These are phyloP conservation scores for Monascus ruber DNA, from an alignment of 2,329 filamentous ascomycete species.

Conservation along the genomic window DNA sequence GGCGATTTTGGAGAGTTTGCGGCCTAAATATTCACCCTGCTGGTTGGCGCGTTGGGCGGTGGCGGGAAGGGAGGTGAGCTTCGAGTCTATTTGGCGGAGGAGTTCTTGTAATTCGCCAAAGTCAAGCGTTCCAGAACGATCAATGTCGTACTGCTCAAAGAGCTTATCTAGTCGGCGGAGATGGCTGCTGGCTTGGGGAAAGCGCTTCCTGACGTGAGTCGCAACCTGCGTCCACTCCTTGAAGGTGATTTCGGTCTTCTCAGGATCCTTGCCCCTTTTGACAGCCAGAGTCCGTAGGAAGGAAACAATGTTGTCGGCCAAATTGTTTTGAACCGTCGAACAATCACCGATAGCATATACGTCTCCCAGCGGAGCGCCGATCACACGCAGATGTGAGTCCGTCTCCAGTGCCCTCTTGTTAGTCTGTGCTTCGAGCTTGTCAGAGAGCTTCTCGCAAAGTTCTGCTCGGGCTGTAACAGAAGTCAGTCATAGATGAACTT, in stretches of 20 bases:
- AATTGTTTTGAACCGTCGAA: conserved; percentile 92
- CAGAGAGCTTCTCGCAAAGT: conserved; percentile 63
- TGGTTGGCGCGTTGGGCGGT: conserved; percentile 95
- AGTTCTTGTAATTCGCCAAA: conserved; percentile 86
- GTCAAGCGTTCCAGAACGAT: conserved; percentile 84
- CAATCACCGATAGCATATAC: conserved; percentile 97
- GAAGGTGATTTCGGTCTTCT: conserved; percentile 78
- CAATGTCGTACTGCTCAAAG: conserved; percentile 84
- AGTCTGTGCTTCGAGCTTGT: conserved; percentile 66
- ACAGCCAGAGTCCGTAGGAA: conserved; percentile 84
- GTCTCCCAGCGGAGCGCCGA: conserved; percentile 79
- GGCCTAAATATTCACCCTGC: conserved; percentile 82
- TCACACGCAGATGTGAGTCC: conserved; percentile 80
- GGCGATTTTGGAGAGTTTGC: conserved; percentile 88
- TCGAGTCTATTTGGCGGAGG: conserved; percentile 82
- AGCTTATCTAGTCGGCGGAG: conserved; percentile 81
- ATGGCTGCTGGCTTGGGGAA: conserved; percentile 81
- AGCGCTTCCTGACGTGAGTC: conserved; percentile 69
- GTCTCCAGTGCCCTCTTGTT: conserved; percentile 91
- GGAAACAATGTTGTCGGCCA: conserved; percentile 78
- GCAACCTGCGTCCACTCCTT: conserved; percentile 80
- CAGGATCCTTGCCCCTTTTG: conserved; percentile 82
- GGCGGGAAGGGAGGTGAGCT: conserved; percentile 85
- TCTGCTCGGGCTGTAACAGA: conserved; percentile 53
- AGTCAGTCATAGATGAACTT: conserved; percentile 2